Evolutionary conservation across 352 stramenopile species (phyloP).

Genomic region (Globisporangium emineosum): DNA sequence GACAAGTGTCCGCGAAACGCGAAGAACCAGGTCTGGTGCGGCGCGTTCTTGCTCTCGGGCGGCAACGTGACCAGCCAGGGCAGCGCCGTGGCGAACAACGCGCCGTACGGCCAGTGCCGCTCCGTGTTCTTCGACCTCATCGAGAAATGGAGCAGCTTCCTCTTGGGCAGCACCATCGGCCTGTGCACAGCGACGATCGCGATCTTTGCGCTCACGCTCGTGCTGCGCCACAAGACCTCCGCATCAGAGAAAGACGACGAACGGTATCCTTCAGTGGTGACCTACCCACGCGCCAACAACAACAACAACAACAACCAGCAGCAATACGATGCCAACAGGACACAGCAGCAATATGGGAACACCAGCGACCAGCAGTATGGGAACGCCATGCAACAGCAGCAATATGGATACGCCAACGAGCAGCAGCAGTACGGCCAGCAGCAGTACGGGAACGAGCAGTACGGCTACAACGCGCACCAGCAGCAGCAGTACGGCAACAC

Average conservation of each 20-base stretch:
- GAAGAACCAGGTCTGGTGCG: conserved; percentile 70
- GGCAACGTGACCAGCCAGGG: conserved; percentile 19
- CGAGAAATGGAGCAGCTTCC: conserved; percentile 62
- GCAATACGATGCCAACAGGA: conserved; percentile 22
- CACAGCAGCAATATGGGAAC: conserved; percentile 16
- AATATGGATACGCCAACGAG: background rate
- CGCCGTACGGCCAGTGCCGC: conserved; percentile 72
- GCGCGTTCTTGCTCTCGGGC: conserved; percentile 46
- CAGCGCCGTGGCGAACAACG: conserved; percentile 35
- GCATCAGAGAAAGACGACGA: conserved; percentile 23
- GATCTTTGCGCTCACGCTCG: conserved; percentile 53
- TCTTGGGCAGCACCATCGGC: conserved; percentile 55
- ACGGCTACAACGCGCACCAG: conserved; percentile 13
- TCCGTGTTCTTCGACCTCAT: conserved; percentile 57
- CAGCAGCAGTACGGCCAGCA: conserved; percentile 11
- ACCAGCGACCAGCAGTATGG: conserved; percentile 31
- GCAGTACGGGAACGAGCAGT: conserved; percentile 15
- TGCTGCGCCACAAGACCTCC: conserved; percentile 41
- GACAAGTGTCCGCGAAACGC: conserved; percentile 46
- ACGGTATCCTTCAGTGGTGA: conserved; percentile 4
- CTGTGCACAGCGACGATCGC: conserved; percentile 42
- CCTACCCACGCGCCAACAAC: conserved; percentile 4
- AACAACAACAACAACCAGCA: conserved; percentile 11
- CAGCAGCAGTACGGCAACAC: conserved; percentile 12
- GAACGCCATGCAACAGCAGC: too few relatives aligned